Evolutionary conservation across 2,329 filamentous ascomycete genomes (phyloP).

Genomic region (Ophiognomonia clavigignenti-juglandacearum): DNA sequence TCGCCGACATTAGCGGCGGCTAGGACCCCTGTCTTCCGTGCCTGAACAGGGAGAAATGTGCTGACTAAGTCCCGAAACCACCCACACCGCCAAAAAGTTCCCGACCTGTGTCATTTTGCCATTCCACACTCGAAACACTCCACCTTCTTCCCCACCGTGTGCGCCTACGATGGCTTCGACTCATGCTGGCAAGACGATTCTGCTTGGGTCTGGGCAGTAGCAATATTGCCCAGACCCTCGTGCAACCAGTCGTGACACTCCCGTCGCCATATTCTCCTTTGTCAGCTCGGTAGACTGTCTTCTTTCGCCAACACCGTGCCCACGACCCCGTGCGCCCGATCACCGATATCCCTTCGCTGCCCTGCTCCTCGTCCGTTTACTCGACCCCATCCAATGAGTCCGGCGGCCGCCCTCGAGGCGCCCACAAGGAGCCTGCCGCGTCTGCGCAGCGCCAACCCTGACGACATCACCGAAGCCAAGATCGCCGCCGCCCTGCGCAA

Average conservation of each 20-base stretch:
- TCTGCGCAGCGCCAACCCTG: slow-evolving; percentile 7
- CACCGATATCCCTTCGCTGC: background rate
- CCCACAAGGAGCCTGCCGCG: slow-evolving; percentile 15
- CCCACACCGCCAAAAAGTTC: no score
- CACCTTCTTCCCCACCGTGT: background rate
- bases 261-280: background rate
- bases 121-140: background rate
- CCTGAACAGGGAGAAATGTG: no score
- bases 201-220: background rate
- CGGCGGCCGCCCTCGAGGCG: background rate
- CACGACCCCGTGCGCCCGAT: background rate
- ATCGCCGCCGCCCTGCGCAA: slow-evolving; percentile 12
- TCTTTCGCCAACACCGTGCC: background rate
- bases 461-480: slow-evolving; percentile 3
- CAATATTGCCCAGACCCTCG: background rate
- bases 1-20: no score
- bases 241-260: background rate
- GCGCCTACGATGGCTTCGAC: background rate
- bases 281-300: background rate
- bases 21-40: no score
- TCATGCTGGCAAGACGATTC: background rate
- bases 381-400: slow-evolving; percentile 6
- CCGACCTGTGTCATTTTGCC: background rate
- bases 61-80: no score
- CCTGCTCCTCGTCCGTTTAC: background rate